Conservation (phyloP, 1,284 basidiomycete genomes). For the Kalmanozyma brasiliensis region DNA sequence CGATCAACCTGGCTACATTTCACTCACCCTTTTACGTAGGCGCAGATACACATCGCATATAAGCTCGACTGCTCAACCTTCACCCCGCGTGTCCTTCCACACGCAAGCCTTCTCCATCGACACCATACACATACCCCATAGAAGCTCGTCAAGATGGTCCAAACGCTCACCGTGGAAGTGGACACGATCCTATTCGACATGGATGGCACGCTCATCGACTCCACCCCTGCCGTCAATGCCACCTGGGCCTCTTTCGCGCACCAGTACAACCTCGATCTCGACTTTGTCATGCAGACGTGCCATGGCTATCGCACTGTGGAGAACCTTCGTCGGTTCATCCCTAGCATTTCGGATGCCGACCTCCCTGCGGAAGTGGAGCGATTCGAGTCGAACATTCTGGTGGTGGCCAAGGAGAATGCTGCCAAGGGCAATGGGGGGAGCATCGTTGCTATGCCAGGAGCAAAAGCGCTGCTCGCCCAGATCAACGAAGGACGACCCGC, state of each 20-base stretch:
- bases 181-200: constrained; percentile 67
- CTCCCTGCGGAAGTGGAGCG: constrained; percentile 52
- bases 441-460: constrained; percentile 66
- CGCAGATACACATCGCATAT: too few relatives aligned
- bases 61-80: too few relatives aligned
- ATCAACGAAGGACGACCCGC: constrained; percentile 44
- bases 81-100: neutral
- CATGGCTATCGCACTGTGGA: constrained; percentile 66
- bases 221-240: constrained; percentile 65
- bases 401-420: constrained; percentile 57
- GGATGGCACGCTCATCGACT: constrained; percentile 67
- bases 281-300: constrained; percentile 61
- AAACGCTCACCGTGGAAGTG: constrained; percentile 40
- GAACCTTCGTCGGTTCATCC: constrained; percentile 63
- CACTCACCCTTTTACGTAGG: too few relatives aligned
- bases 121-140: too few relatives aligned
- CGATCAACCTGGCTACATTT: too few relatives aligned
- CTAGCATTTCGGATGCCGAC: constrained; percentile 50
- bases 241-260: constrained; percentile 61
- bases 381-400: constrained; percentile 63
- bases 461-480: constrained; percentile 54
- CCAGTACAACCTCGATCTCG: constrained; percentile 63
- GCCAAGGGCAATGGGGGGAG: constrained; percentile 40
- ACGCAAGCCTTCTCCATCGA: neutral
- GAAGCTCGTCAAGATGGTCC: constrained; percentile 33